Conservation (phyloP, 73 alveolate species). For the Blepharisma stoltei region DNA sequence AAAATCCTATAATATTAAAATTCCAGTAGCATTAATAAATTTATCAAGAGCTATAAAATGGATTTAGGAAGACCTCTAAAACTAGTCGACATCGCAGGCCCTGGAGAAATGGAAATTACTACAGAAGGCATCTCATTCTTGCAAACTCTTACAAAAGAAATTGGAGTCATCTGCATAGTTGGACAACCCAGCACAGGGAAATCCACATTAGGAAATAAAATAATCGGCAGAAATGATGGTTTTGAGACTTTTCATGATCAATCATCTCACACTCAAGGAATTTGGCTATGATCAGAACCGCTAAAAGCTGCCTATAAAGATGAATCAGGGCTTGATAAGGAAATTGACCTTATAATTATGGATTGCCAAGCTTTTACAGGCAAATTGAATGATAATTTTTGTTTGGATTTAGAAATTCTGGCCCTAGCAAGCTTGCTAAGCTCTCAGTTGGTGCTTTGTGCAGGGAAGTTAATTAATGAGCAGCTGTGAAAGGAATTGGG, state of each 20-base stretch:
- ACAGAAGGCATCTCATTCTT: neutral
- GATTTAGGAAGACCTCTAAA: neutral
- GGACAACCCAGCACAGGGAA: slow-evolving; percentile 13
- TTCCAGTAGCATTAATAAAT: too few relatives aligned
- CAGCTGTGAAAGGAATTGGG: neutral
- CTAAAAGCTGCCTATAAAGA: neutral
- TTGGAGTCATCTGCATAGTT: slow-evolving; percentile 23
- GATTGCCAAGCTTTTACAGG: slow-evolving; percentile 3
- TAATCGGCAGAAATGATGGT: neutral
- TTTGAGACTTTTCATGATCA: slow-evolving; percentile 5
- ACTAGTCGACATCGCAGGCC: neutral
- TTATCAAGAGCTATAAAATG: neutral
- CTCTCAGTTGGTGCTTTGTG: slow-evolving; percentile 1
- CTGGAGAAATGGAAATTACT: slow-evolving; percentile 16
- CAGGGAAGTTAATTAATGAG: neutral
- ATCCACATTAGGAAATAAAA: neutral
- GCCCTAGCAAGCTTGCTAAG: slow-evolving; percentile 1
- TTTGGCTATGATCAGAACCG: slow-evolving; percentile 14
- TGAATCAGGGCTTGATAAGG: neutral
- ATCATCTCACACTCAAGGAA: slow-evolving; percentile 10
- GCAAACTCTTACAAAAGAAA: neutral
- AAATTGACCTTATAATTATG: neutral
- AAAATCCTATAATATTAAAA: too few relatives aligned
- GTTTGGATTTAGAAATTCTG: neutral
- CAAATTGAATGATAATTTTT: neutral